A percentile compares a stretch with the other conserved stretches of the same genome.
Evolutionary conservation across 805 yeast species (phyloP).

Genomic region (Scheffersomyces lignosus): DNA sequence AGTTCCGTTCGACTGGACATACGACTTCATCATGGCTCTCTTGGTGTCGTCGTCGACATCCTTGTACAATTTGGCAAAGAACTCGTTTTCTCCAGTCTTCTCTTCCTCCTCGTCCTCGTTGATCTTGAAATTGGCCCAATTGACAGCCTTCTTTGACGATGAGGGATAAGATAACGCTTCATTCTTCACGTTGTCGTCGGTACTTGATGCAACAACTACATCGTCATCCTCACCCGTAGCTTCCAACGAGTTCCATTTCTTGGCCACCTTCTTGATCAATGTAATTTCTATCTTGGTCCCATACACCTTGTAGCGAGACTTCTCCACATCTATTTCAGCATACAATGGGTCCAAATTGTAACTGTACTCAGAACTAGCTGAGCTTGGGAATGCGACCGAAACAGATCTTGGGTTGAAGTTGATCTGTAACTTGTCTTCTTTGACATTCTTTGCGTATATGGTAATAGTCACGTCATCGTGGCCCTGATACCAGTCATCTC

Average conservation of each 20-base stretch:
- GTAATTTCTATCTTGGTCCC: slow-evolving; percentile 74
- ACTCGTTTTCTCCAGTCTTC: slow-evolving; percentile 56
- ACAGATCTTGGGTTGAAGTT: slow-evolving; percentile 38
- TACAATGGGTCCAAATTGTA: slow-evolving; percentile 56
- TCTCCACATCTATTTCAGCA: slow-evolving; percentile 47
- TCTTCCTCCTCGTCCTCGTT: slow-evolving; percentile 45
- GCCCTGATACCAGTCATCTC: slow-evolving; percentile 63
- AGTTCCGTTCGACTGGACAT: slow-evolving; percentile 91
- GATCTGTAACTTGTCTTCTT: slow-evolving; percentile 46
- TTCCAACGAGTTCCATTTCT: slow-evolving; percentile 60
- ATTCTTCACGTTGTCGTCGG: slow-evolving; percentile 7
- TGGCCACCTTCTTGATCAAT: slow-evolving; percentile 46
- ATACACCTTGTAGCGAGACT: slow-evolving; percentile 52
- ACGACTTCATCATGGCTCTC: slow-evolving; percentile 97
- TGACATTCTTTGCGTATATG: slow-evolving; percentile 67
- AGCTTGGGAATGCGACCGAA: slow-evolving; percentile 47
- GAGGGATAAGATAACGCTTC: slow-evolving; percentile 50
- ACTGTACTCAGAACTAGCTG: slow-evolving; percentile 53
- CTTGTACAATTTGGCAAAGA: slow-evolving; percentile 72
- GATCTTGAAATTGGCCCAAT: slow-evolving; percentile 65
- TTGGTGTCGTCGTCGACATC: slow-evolving; percentile 84
- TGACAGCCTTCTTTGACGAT: slow-evolving; percentile 58
- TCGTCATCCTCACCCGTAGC: slow-evolving; percentile 15
- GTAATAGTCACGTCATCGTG: slow-evolving; percentile 57
- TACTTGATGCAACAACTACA: slow-evolving; percentile 7